Evolutionary conservation across 2,329 filamentous ascomycete genomes (phyloP).

Genomic region (Fonsecaea pedrosoi): DNA sequence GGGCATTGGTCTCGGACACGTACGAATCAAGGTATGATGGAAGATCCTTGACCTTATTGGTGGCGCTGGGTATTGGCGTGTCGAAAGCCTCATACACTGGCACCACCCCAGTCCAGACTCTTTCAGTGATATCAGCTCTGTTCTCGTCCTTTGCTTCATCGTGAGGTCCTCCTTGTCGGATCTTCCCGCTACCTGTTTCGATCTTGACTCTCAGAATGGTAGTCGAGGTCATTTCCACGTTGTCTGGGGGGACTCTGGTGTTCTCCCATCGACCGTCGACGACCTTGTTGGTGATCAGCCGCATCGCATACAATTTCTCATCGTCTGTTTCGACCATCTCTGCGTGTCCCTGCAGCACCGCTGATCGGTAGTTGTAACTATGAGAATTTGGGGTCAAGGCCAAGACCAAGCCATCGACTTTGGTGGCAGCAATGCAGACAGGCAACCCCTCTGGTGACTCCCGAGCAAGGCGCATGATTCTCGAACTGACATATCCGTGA

Average conservation of each 20-base stretch:
- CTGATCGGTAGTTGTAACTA: constrained; percentile 86
- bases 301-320: constrained; percentile 80
- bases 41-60: constrained; percentile 65
- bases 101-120: constrained; percentile 67
- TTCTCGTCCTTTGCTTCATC: constrained; percentile 64
- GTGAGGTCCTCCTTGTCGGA: constrained; percentile 69
- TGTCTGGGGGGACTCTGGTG: constrained; percentile 72
- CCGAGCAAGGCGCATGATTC: constrained; percentile 72
- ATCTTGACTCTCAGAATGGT: constrained; percentile 73
- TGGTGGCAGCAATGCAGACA: constrained; percentile 73
- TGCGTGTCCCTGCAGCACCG: constrained; percentile 77
- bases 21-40: constrained; percentile 68
- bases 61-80: constrained; percentile 64
- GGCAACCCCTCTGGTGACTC: constrained; percentile 64
- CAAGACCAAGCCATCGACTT: constrained; percentile 80
- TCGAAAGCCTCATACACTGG: constrained; percentile 70
- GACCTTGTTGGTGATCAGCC: constrained; percentile 76
- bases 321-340: constrained; percentile 67
- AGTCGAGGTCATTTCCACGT: constrained; percentile 76
- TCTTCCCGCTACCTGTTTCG: constrained; percentile 76
- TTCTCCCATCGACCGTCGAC: constrained; percentile 72
- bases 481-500: constrained; percentile 81
- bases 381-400: constrained; percentile 80
- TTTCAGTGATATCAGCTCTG: constrained; percentile 56
- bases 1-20: constrained; percentile 56